Evolutionary conservation across 345 rosid genomes (phyloP).

Genomic region (Orychophragmus violaceus): DNA sequence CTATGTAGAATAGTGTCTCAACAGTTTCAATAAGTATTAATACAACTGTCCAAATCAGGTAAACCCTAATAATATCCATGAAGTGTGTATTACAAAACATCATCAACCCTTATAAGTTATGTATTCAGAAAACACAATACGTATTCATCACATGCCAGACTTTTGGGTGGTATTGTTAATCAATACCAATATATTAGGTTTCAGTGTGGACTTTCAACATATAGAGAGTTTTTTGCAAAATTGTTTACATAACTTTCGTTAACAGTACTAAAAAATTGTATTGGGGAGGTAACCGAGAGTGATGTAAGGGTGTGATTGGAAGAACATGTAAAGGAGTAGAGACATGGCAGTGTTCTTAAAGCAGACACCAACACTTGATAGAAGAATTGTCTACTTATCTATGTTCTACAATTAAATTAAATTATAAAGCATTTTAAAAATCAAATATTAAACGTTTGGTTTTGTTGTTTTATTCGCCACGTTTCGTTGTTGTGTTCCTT

Average conservation of each 20-base stretch:
- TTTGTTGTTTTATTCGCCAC: constrained; percentile 25
- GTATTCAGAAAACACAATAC: not conserved
- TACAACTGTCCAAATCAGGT: not conserved
- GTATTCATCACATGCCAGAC: constrained; percentile 12
- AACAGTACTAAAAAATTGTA: not conserved
- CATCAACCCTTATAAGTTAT: not conserved
- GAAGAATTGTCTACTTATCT: constrained; percentile 13
- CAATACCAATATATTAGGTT: not conserved
- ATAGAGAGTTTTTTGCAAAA: not conserved
- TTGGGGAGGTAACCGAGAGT: not conserved
- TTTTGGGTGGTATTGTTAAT: not conserved
- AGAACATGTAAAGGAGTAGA: constrained; percentile 24
- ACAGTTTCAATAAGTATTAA: not conserved
- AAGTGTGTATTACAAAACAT: not conserved
- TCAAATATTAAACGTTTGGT: not conserved
- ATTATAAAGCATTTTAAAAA: not conserved
- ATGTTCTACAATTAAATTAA: not conserved
- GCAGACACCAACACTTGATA: constrained; percentile 27
- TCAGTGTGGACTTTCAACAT: not conserved
- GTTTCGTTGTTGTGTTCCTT: constrained; percentile 22
- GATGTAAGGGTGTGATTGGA: constrained; percentile 21
- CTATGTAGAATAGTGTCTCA: not conserved
- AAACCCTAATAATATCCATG: not conserved
- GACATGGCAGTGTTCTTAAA: constrained; percentile 29
- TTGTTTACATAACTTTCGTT: not conserved